Conservation (phyloP, 306 rosid species). For the Lithocarpus polystachyus region DNA sequence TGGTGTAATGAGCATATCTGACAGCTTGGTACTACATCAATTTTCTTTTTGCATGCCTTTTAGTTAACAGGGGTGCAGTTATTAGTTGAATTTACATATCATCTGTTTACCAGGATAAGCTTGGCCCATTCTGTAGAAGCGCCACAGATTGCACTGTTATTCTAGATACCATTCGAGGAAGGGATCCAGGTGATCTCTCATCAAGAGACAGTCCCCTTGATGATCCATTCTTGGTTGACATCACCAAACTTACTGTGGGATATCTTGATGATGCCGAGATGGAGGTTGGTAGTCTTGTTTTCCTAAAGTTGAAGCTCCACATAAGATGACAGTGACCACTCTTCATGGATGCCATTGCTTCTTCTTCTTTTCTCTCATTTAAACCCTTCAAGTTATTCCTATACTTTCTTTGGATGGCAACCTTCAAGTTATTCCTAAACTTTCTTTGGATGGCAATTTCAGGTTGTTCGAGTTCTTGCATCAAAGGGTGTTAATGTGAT, state of each 20-base stretch:
- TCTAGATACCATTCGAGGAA: slow-evolving; percentile 66
- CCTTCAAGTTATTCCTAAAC: not conserved
- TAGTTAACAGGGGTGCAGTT: not conserved
- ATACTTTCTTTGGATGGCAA: slow-evolving; percentile 6
- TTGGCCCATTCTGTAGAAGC: slow-evolving; percentile 78
- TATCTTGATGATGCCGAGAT: slow-evolving; percentile 73
- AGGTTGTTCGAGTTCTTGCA: slow-evolving; percentile 66
- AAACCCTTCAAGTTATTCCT: not conserved
- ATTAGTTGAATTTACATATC: slow-evolving; percentile 19
- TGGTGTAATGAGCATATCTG: slow-evolving; percentile 84
- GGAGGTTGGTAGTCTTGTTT: slow-evolving; percentile 50
- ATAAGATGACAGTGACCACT: slow-evolving; percentile 3
- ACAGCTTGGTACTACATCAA: slow-evolving; percentile 57
- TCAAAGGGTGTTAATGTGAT: slow-evolving; percentile 63
- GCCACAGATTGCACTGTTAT: slow-evolving; percentile 65
- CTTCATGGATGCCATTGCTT: not conserved
- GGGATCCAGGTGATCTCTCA: slow-evolving; percentile 61
- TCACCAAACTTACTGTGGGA: slow-evolving; percentile 59
- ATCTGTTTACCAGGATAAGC: slow-evolving; percentile 56
- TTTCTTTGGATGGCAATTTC: slow-evolving; percentile 11
- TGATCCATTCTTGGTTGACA: slow-evolving; percentile 64
- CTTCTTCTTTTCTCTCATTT: not conserved
- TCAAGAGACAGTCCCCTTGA: slow-evolving; percentile 51
- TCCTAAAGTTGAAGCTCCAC: slow-evolving; percentile 2
- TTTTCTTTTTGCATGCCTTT: slow-evolving; percentile 2